Evolutionary conservation across 331 rosid species (phyloP), one percentile per base, ranked within the genome.

Genomic region (Erythrophleum ivorense): DNA sequence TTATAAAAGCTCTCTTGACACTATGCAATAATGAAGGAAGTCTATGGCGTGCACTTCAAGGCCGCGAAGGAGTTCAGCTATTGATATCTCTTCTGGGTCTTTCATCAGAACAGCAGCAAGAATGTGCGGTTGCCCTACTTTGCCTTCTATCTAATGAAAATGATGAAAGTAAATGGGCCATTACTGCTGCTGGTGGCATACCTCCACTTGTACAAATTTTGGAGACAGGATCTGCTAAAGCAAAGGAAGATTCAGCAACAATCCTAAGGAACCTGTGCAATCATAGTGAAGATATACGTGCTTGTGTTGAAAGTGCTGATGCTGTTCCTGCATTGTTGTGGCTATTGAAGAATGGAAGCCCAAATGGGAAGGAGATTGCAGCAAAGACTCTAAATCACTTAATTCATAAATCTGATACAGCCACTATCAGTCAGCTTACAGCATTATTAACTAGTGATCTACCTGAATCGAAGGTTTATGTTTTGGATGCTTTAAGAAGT

Each of bases 231-330:
- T 94, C 98, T 49, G 93, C 88, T 76, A 96, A 96, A 83, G 99
- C 98, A 77, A 96, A 94, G 89, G 99, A 96, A 89, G 99, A 96
- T 85, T 96, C 98, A 31, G 98, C 98, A 73, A 81, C 94, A 58
- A 96, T 96, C 83, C 98, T 96, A 73, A 88, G 97, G 88, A 96
- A 96, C 75, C 88, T 96, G 19, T 96, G 99, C 89, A 92, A 96
- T 86, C 99, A 96, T 82, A 96, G 98, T 46, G 97, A 96, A 91
- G 99, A 96, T 86, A 96, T 94, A 73, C 95, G 98, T 70, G 98
- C 98, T 16, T 95, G 98, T 91, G 98, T 95, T 78, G 98, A 95
- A 91, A 95, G 98, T 58, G 98, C 98, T 33, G 97, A 95, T 87
- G 98, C 97, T 46, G 98, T 95, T 87, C 98, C 98, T 80, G 98